phyloP scores from a whole-genome alignment of 2,329 filamentous ascomycete species.

The Pseudogymnoascus sp. region DNA sequence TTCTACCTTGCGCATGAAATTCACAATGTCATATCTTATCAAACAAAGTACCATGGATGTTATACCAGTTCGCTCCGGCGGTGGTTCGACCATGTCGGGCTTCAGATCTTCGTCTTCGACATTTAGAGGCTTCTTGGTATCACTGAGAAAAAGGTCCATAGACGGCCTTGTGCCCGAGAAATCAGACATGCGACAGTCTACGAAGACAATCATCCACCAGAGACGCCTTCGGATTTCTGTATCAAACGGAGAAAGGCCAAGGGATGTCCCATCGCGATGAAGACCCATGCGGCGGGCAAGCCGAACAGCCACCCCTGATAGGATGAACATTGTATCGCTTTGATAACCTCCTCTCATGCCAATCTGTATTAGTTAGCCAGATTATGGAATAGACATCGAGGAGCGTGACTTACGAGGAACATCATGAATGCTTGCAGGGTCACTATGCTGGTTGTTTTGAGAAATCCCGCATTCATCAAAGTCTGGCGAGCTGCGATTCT shows the following conservation, averaged over 20 bases:
- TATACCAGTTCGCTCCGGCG: constrained; percentile 39
- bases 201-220: constrained; percentile 49
- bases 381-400: background rate
- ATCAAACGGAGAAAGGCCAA: constrained; percentile 43
- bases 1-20: constrained; percentile 31
- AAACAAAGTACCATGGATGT: constrained; percentile 27
- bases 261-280: constrained; percentile 34
- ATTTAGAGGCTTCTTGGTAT: constrained; percentile 41
- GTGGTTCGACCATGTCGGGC: constrained; percentile 35
- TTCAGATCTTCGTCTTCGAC: constrained; percentile 43
- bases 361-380: constrained; percentile 8
- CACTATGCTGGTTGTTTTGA: constrained; percentile 11
- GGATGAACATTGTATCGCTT: constrained; percentile 9
- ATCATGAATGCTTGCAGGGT: constrained; percentile 13
- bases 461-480: constrained; percentile 13
- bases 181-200: constrained; percentile 44
- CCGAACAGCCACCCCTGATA: constrained; percentile 13
- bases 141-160: constrained; percentile 33
- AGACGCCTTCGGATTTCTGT: constrained; percentile 45
- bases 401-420: constrained; percentile 12
- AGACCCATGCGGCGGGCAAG: constrained; percentile 16
- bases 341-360: constrained; percentile 8
- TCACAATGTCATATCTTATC: constrained; percentile 34
- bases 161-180: constrained; percentile 36
- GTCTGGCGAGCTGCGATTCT: constrained; percentile 11